phyloP scores from a whole-genome alignment of 352 stramenopile genomes.

The Halophytophthora batemanensis region DNA sequence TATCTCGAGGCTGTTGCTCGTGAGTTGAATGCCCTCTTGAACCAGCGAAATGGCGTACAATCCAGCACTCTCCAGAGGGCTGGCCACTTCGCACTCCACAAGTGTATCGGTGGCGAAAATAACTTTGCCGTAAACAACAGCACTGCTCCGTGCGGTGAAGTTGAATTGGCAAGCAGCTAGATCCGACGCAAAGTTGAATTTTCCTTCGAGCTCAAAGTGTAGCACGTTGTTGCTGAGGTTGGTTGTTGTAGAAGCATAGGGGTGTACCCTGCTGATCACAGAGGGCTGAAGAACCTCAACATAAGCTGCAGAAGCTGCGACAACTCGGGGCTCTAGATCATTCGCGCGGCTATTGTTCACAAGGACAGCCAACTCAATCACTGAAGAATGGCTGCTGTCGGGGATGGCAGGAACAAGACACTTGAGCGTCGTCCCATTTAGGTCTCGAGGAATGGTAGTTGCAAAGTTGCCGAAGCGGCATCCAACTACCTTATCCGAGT shows the following conservation, averaged over 20 bases:
- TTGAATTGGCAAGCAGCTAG: conserved; percentile 20
- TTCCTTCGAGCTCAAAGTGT: conserved; percentile 27
- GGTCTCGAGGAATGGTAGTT: not conserved
- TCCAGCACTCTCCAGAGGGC: not conserved
- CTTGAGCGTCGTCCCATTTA: conserved; percentile 16
- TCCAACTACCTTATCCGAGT: not conserved
- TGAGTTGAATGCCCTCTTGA: conserved; percentile 21
- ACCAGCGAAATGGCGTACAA: conserved; percentile 25
- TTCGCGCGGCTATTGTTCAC: not conserved
- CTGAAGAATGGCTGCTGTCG: conserved; percentile 12
- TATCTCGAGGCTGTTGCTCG: conserved; percentile 20
- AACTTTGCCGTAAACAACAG: conserved; percentile 6
- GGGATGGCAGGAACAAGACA: conserved; percentile 28
- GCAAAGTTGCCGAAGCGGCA: conserved; percentile 27
- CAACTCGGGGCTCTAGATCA: not conserved
- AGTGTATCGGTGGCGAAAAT: conserved; percentile 14
- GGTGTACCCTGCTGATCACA: conserved; percentile 17
- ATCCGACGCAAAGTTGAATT: conserved; percentile 24
- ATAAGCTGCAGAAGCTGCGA: conserved; percentile 3
- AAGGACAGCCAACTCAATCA: conserved; percentile 24
- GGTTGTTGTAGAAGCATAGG: conserved; percentile 5
- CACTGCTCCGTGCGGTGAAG: conserved; percentile 7
- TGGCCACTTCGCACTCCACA: conserved; percentile 22
- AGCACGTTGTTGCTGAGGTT: not conserved
- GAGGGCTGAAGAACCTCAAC: conserved; percentile 26